Evolutionary conservation across 1,284 basidiomycete species (phyloP), one percentile per base, ranked within the genome.

Genomic region (Leccinum solheimii): DNA sequence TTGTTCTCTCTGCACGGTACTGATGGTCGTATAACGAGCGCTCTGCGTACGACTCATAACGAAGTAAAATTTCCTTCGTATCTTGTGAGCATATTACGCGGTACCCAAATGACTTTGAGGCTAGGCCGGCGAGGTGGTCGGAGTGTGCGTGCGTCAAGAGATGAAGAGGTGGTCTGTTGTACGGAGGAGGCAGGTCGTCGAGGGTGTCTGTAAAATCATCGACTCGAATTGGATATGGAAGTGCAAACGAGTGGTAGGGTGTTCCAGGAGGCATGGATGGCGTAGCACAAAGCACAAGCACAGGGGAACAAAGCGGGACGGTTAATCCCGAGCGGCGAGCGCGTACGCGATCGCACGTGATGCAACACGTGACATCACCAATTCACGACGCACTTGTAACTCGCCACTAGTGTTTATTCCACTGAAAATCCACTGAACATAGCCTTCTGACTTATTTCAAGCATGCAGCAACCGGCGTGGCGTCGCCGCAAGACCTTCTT

Each of bases 81-180:
- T 94, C 91, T 10, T 78, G 74, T 0, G 92, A 92, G 74, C 93
- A 95, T 56, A 92, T 74, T 11, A 95, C 83, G 3, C 77, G 80
- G 32, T 83, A 80, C 2, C 82, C 84, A 66, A 93, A 92, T 0
- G 86, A 88, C 64, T 86, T 85, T 19, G 88, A 81, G 19, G 85
- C 81, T 11, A 93, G 79, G 4, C 91, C 91, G 50, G 75, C 77
- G 59, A 90, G 80, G 71, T 95, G 93, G 74, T 95, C 94, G 0
- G 92, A 82, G 75, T 96, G 94, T 0, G 92, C 90, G 70, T 95
- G 93, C 0, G 89, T 87, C 58, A 96, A 82, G 8, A 95, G 83
- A 72, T 91, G 86, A 6, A 94, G 79, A 5, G 81, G 80, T 0
- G 90, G 87, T 9, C 78, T 69, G 27, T 78, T 78, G 53, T 77